Percentiles rank a stretch among this genome's conserved stretches.
These are phyloP conservation scores for Lathyrus aphaca DNA, from an alignment of 306 rosid genomes.

Conservation along the genomic window DNA sequence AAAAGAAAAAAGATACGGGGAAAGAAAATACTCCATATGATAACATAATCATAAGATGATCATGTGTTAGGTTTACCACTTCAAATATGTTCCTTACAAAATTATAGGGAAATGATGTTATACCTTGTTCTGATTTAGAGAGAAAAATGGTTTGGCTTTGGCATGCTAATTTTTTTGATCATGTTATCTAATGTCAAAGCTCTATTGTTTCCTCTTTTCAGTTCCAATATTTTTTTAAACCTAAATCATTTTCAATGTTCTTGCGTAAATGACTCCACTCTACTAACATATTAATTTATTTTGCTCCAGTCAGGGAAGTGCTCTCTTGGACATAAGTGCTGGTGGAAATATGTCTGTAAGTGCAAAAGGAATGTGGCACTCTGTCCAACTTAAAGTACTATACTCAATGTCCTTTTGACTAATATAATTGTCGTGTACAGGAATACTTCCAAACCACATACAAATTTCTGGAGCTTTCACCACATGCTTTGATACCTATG, in stretches of 20 bases:
- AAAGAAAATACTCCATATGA: conserved; percentile 22
- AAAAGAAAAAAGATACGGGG: not conserved
- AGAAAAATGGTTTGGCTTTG: too few relatives aligned
- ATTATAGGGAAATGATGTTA: conserved; percentile 25
- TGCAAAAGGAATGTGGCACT: conserved; percentile 33
- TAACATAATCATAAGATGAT: conserved; percentile 9
- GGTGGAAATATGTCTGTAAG: conserved; percentile 95
- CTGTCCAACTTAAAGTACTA: conserved; percentile 14
- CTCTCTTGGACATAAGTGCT: conserved; percentile 62
- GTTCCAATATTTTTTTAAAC: conserved; percentile 12
- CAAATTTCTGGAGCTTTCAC: conserved; percentile 80
- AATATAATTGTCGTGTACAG: conserved; percentile 48
- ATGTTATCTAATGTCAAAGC: too few relatives aligned
- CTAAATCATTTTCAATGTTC: conserved; percentile 21
- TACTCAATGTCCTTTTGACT: conserved; percentile 25
- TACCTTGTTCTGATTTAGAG: too few relatives aligned
- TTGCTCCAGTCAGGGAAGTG: conserved; percentile 90
- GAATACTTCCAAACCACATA: conserved; percentile 77
- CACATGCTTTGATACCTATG: conserved; percentile 78
- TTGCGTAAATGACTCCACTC: conserved; percentile 21
- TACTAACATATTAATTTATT: conserved; percentile 36
- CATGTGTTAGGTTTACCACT: conserved; percentile 1
- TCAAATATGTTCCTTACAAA: conserved; percentile 3
- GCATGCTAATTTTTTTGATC: too few relatives aligned
- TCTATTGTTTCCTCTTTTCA: conserved; percentile 5